Base-by-base conservation (phyloP, 2,329 filamentous ascomycete genomes). In the Colletotrichum graminicola region DNA sequence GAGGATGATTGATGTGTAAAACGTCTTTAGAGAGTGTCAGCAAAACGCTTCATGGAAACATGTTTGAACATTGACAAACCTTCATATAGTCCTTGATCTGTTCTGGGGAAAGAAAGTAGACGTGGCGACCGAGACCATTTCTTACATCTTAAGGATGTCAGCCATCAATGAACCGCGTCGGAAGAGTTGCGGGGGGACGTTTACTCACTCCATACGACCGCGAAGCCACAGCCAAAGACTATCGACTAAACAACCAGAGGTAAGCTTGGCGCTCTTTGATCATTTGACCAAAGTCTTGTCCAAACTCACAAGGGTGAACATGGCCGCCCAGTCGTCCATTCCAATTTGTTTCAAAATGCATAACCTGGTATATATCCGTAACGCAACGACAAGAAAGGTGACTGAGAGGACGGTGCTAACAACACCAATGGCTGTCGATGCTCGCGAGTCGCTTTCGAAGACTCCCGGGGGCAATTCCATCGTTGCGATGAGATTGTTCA, bases 1-100 rank as follows among this genome's bases (percentile, higher is more conserved):
- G 23, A 78, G 66, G 11, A 82, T 65, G 39, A 81, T 76, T 1
- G 76, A 75, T 23, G 78, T 59, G 70, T 77, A 81, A 64, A 81
- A 77, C 3, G 67, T 72, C 79, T n/a, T 80, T 61, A 3, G 6
- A 7, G 56, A 45, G 47, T 51, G 51, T 64, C 1, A 59, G n/a
- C 5, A 1, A 21, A 66, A 18, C 2, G 16, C 11, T 51, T 16
- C 8, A 3, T 16, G 2, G n/a, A 11, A 1, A 7, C 0, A 7
- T 29, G 23, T 11, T 8, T 8, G 1, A 1, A 6, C 1, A 3
- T 32, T 7, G 21, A 51, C 55, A 1, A 36, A 71, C 70, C 56
- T 54, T 72, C 45, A 73, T 51, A 39, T 74, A 76, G 3, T 49
- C 29, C 49, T 43, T 61, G 5, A 68, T 61, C 18, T 73, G 32